Evolutionary conservation across 352 stramenopile species (phyloP).

Genomic region (Pythium phragmitis): DNA sequence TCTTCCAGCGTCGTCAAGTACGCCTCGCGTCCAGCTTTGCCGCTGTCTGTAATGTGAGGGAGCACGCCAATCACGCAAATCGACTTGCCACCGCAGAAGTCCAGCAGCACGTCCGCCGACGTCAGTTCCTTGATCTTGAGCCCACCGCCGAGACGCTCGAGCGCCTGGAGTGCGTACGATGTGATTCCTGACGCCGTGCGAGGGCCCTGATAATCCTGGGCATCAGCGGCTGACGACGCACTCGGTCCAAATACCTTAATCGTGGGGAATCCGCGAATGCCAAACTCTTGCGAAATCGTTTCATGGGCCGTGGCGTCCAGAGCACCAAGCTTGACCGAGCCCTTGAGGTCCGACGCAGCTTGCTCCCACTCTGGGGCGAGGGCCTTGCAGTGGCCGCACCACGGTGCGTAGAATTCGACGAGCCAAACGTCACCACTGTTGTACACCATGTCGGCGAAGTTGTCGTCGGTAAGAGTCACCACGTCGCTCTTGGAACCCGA

Average conservation of each 20-base stretch:
- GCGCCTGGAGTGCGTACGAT: slow-evolving; percentile 63
- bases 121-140: slow-evolving; percentile 83
- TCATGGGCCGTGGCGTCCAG: slow-evolving; percentile 93
- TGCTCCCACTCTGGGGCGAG: slow-evolving; percentile 92
- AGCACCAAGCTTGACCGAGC: slow-evolving; percentile 89
- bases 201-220: slow-evolving; percentile 86
- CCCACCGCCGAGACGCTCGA: slow-evolving; percentile 71
- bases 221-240: slow-evolving; percentile 51
- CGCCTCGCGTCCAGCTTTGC: slow-evolving; percentile 77
- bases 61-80: slow-evolving; percentile 90
- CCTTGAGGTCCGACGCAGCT: slow-evolving; percentile 83
- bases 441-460: slow-evolving; percentile 89
- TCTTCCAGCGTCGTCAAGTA: slow-evolving; percentile 85
- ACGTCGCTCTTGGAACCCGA: slow-evolving; percentile 60
- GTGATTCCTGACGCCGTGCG: slow-evolving; percentile 85
- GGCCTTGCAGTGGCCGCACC: slow-evolving; percentile 92
- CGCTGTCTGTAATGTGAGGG: slow-evolving; percentile 88
- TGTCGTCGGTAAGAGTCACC: slow-evolving; percentile 89
- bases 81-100: slow-evolving; percentile 85
- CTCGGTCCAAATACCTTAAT: slow-evolving; percentile 93
- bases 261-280: slow-evolving; percentile 93
- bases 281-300: slow-evolving; percentile 81
- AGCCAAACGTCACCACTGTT: slow-evolving; percentile 91
- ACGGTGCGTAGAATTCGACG: slow-evolving; percentile 92
- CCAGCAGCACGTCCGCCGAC: slow-evolving; percentile 56